These are phyloP conservation scores for Poa annua DNA, from an alignment of 176 grass and related monocot genomes.

Conservation along the genomic window DNA sequence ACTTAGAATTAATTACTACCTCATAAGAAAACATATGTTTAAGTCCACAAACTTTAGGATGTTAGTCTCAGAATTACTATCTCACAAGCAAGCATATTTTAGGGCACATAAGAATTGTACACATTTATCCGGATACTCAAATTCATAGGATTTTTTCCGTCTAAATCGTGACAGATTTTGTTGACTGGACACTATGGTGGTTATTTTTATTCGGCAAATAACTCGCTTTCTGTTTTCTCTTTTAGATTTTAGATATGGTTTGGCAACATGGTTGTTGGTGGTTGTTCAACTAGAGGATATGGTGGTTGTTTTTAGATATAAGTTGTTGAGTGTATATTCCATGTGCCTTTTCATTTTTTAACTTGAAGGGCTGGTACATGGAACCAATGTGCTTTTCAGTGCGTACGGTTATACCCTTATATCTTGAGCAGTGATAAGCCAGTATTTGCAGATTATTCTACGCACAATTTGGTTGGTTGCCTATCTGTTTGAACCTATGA, in stretches of 20 bases:
- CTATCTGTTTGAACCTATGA: conserved; percentile 38
- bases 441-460: conserved; percentile 18
- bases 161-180: conserved; percentile 23
- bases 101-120: not conserved
- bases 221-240: conserved; percentile 27
- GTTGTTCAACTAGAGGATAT: conserved; percentile 53
- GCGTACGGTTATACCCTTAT: not conserved
- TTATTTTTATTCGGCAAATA: conserved; percentile 17
- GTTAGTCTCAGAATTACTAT: conserved; percentile 11
- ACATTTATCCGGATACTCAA: not conserved
- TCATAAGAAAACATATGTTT: conserved; percentile 24
- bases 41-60: conserved; percentile 3
- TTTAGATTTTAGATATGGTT: conserved; percentile 46
- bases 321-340: conserved; percentile 37
- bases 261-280: conserved; percentile 52
- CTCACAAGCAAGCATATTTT: conserved; percentile 14
- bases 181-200: conserved; percentile 26
- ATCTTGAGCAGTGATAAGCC: conserved; percentile 10
- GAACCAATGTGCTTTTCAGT: conserved; percentile 12
- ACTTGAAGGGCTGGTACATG: conserved; percentile 15
- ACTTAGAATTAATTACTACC: conserved; percentile 19
- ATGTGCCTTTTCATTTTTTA: conserved; percentile 25
- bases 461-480: conserved; percentile 39
- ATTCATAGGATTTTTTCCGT: conserved; percentile 20
- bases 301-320: conserved; percentile 46